Percentiles rank a stretch among this genome's conserved stretches.
phyloP scores from a whole-genome alignment of 192 early-diverging fungal species.

The Coemansia javaensis region DNA sequence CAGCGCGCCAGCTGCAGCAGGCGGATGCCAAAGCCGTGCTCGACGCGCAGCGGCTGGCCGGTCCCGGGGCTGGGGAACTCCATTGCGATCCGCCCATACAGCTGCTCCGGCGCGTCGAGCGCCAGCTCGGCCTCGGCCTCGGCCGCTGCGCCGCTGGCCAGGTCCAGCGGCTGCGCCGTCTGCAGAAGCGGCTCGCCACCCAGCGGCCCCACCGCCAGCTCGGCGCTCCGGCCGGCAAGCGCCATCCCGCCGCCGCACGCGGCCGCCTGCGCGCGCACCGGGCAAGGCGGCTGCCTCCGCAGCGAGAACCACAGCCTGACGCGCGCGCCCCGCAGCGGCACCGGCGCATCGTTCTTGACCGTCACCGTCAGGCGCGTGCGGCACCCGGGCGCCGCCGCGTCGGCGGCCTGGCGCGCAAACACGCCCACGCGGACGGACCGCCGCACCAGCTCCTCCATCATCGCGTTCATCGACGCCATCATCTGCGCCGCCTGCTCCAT shows the following conservation, averaged over 20 bases:
- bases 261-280: too few relatives aligned
- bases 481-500: constrained; percentile 45
- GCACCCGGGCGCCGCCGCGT: background rate
- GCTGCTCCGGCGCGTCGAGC: constrained; percentile 3
- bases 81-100: constrained; percentile 26
- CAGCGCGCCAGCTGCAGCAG: constrained; percentile 20
- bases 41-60: constrained; percentile 14
- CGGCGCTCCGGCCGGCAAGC: background rate
- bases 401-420: constrained; percentile 8
- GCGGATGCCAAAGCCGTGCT: constrained; percentile 32
- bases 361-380: constrained; percentile 2
- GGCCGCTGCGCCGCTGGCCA: constrained; percentile 8
- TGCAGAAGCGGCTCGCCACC: background rate
- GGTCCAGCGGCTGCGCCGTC: background rate
- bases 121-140: constrained; percentile 1
- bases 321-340: constrained; percentile 16
- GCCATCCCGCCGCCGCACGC: background rate
- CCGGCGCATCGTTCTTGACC: constrained; percentile 25
- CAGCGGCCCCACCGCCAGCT: background rate
- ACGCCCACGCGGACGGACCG: constrained; percentile 31
- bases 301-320: constrained; percentile 11
- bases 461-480: constrained; percentile 45
- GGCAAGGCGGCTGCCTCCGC: background rate
- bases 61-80: constrained; percentile 40
- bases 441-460: constrained; percentile 48